Evolutionary conservation across 192 early-diverging fungal genomes (phyloP), one percentile per base, ranked within the genome.

Genomic region (Podochytrium sp.): DNA sequence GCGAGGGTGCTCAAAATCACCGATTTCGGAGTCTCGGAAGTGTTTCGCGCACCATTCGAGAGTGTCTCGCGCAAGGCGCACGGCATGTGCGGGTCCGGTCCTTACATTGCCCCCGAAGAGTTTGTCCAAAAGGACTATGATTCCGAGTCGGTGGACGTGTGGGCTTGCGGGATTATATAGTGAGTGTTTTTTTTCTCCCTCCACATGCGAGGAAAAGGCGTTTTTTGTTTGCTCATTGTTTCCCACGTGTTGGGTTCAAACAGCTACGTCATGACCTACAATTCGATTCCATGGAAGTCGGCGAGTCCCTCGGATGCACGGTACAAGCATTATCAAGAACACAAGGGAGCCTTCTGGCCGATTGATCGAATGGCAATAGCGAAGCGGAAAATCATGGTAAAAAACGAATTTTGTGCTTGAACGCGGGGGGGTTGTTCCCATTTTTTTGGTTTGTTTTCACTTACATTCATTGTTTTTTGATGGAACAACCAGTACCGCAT

Each of bases 11-110:
- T 98, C 63, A 98, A 98, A 80, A 94, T 98, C 73, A 92, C 95
- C 14, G 96, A 98, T 85, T 98, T 97, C 89, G 96, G 96, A 43
- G 92, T 95, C n/a, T 92, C 93, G 2, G 93, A 94, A 75, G 96
- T 97, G 3, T 95, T 97, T 83, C 85, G 89, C 65, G 86, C 86
- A 37, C 90, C 90, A 49, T 94, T 93, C 57, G 75, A 79, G 49
- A 65, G 87, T 60, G 90, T 93, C 20, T 14, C 51, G 16, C 57
- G 47, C 80, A 82, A 86, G 34, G 91, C 93, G 74, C 80, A 85
- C 49, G 95, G 96, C 14, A 78, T 93, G 61, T 94, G 93, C 76
- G 96, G 96, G 30, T 92, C 91, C 12, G 94, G 93, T 58, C 95
- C 95, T 16, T 98, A 97, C 81, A 97, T 97, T 81, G 94, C 96